Conservation (phyloP, 148 eudicot genomes). For the Chenopodium suecicum region DNA sequence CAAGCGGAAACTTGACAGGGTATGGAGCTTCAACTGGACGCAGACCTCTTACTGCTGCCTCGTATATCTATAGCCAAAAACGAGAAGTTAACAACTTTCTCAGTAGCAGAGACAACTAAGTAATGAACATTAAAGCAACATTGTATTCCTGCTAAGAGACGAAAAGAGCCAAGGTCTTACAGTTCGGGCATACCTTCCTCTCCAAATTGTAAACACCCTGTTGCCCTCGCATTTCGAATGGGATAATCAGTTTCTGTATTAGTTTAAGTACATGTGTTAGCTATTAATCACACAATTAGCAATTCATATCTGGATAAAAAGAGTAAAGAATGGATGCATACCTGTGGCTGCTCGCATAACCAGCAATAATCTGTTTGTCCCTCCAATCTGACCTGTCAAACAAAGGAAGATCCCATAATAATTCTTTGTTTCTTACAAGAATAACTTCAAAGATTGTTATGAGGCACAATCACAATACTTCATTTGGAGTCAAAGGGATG, state of each 20-base stretch:
- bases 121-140: background rate
- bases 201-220: constrained; percentile 78
- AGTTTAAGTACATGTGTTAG: background rate
- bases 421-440: background rate
- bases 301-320: background rate
- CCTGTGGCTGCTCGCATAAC: constrained; percentile 43
- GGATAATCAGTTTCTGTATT: constrained; percentile 57
- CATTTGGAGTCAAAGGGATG: background rate
- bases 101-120: background rate
- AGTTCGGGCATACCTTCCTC: constrained; percentile 50
- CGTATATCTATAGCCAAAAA: constrained; percentile 46
- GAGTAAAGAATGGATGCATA: constrained; percentile 6
- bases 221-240: constrained; percentile 76
- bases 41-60: constrained; percentile 60
- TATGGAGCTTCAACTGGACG: constrained; percentile 47
- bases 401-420: background rate
- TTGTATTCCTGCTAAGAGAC: background rate
- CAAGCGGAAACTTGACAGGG: constrained; percentile 56
- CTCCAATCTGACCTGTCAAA: constrained; percentile 36
- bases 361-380: constrained; percentile 38
- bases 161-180: background rate
- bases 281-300: background rate
- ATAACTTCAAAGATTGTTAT: background rate
- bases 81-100: background rate
- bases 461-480: background rate